These are phyloP conservation scores for Aegilops bicornis DNA, from an alignment of 176 grass and related monocot genomes.

Conservation along the genomic window DNA sequence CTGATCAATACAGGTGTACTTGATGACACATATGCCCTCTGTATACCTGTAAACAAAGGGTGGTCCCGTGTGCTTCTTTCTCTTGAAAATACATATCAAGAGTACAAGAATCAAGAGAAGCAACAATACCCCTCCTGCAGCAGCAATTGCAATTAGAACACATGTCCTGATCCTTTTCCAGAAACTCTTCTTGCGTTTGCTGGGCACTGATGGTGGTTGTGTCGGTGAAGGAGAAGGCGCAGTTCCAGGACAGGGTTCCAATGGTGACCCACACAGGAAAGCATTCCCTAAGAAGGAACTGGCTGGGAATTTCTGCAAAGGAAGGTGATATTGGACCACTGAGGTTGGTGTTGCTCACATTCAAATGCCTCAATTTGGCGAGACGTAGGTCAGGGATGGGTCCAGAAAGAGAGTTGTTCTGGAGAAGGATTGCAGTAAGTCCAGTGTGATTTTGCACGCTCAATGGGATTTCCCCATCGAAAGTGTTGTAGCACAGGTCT, in stretches of 20 bases:
- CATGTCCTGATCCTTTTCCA: slow-evolving; percentile 71
- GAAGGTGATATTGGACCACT: slow-evolving; percentile 80
- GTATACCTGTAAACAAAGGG: slow-evolving; percentile 72
- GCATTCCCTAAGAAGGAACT: slow-evolving; percentile 86
- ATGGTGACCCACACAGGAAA: slow-evolving; percentile 73
- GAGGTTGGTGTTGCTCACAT: slow-evolving; percentile 95
- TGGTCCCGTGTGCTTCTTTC: slow-evolving; percentile 47
- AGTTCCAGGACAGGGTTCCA: slow-evolving; percentile 52
- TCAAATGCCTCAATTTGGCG: slow-evolving; percentile 76
- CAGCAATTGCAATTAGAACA: slow-evolving; percentile 50
- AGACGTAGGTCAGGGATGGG: slow-evolving; percentile 72
- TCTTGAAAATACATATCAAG: slow-evolving; percentile 75
- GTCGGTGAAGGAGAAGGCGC: slow-evolving; percentile 63
- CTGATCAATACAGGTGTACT: slow-evolving; percentile 62
- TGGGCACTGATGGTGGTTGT: slow-evolving; percentile 31
- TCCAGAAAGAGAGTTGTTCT: slow-evolving; percentile 95
- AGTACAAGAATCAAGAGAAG: slow-evolving; percentile 62
- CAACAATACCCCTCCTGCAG: slow-evolving; percentile 31
- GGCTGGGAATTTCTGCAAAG: slow-evolving; percentile 57
- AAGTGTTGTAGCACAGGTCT: slow-evolving; percentile 89
- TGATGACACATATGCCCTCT: slow-evolving; percentile 79
- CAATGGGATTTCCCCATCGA: slow-evolving; percentile 75
- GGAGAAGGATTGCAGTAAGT: slow-evolving; percentile 77
- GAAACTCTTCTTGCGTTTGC: slow-evolving; percentile 50
- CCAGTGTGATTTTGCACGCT: slow-evolving; percentile 75